Conservation (phyloP, 2,329 filamentous ascomycete genomes). For the Myotisia sp. region DNA sequence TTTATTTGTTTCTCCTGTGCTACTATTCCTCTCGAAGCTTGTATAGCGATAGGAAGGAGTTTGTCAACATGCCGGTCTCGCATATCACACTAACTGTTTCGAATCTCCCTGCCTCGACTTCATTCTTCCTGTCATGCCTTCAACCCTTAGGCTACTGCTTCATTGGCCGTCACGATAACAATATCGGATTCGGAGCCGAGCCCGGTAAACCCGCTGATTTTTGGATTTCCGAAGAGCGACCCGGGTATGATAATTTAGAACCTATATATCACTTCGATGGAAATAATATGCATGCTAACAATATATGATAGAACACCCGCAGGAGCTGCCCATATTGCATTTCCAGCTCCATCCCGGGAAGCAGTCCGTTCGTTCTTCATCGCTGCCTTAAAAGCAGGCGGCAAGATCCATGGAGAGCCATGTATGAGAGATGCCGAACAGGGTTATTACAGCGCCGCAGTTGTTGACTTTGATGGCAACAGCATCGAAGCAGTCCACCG, state of each 20-base stretch:
- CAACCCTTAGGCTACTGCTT: constrained; percentile 66
- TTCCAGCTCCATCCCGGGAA: constrained; percentile 52
- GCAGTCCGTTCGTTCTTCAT: constrained; percentile 60
- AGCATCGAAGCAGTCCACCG: constrained; percentile 62
- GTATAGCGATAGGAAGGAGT: too few relatives aligned
- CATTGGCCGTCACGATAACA: constrained; percentile 47
- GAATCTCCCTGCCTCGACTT: constrained; percentile 63
- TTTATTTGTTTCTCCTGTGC: not conserved
- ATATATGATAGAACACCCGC: constrained; percentile 32
- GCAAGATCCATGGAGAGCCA: constrained; percentile 43
- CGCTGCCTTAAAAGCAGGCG: constrained; percentile 52
- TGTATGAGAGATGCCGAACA: constrained; percentile 38
- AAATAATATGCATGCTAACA: not conserved
- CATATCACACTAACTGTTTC: constrained; percentile 55
- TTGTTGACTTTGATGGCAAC: constrained; percentile 71
- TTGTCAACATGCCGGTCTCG: constrained; percentile 42
- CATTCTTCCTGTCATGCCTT: constrained; percentile 67
- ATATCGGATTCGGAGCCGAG: constrained; percentile 46
- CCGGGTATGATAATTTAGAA: constrained; percentile 30
- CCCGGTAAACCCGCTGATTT: constrained; percentile 43
- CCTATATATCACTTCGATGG: not conserved
- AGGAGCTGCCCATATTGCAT: constrained; percentile 47
- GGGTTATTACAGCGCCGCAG: constrained; percentile 47
- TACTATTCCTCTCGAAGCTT: too few relatives aligned
- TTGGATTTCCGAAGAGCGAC: constrained; percentile 48